Evolutionary conservation across 768 basidiomycete genomes (phyloP).

Genomic region (Mrakia gelida): DNA sequence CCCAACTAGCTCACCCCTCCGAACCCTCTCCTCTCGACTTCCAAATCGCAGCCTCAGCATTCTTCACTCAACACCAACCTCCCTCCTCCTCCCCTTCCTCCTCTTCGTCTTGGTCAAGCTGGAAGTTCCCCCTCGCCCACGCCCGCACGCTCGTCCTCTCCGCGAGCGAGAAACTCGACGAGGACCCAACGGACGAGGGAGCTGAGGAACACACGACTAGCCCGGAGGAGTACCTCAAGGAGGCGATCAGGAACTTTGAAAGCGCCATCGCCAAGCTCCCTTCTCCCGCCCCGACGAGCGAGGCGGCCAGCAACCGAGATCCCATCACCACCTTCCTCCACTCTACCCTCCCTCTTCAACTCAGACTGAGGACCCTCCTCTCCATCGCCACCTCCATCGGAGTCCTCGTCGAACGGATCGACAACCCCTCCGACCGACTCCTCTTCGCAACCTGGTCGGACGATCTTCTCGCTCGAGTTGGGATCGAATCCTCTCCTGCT

Average conservation of each 20-base stretch:
- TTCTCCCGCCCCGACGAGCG: neutral
- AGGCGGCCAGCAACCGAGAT: neutral
- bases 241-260: neutral
- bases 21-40: conserved; percentile 6
- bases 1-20: conserved; percentile 3
- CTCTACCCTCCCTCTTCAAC: neutral
- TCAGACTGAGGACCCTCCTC: neutral
- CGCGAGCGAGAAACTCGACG: neutral
- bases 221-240: neutral
- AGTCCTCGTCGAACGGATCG: conserved; percentile 5
- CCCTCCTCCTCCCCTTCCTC: neutral
- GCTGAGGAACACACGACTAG: neutral
- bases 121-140: conserved; percentile 2
- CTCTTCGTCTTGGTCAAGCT: neutral
- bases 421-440: neutral
- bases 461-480: neutral
- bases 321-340: conserved; percentile 13
- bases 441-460: neutral
- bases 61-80: neutral
- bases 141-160: conserved; percentile 12
- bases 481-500: neutral
- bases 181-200: neutral
- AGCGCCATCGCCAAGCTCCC: neutral
- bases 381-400: neutral
- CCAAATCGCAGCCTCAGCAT: neutral